phyloP scores from a whole-genome alignment of 2,329 filamentous ascomycete species.

The Penicillium sumatraense region DNA sequence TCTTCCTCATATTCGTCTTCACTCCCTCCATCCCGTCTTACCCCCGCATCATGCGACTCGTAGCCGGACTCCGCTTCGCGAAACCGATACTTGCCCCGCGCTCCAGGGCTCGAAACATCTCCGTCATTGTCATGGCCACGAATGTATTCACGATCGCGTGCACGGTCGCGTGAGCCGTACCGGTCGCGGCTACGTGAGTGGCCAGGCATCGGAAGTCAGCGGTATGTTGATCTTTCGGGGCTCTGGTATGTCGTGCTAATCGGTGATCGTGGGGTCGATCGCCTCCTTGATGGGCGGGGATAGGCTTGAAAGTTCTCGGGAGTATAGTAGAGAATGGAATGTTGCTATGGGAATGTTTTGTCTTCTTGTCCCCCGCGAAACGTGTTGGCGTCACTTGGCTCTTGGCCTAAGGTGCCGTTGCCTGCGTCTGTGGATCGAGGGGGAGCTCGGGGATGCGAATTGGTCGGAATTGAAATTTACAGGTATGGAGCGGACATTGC shows the following conservation, averaged over 20 bases:
- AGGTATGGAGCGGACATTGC: not conserved
- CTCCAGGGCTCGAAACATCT: constrained; percentile 18
- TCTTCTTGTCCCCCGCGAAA: constrained; percentile 9
- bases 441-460: not conserved
- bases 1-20: constrained; percentile 23
- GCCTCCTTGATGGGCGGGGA: not conserved
- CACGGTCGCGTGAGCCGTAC: constrained; percentile 29
- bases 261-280: not conserved
- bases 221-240: constrained; percentile 5
- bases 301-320: not conserved
- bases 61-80: constrained; percentile 22
- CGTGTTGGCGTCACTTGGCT: constrained; percentile 5
- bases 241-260: not conserved
- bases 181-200: constrained; percentile 41
- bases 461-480: not conserved
- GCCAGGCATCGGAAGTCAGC: constrained; percentile 34
- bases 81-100: constrained; percentile 26
- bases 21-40: constrained; percentile 24
- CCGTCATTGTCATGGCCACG: constrained; percentile 23
- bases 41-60: constrained; percentile 28
- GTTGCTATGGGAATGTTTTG: constrained; percentile 19
- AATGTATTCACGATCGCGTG: constrained; percentile 24
- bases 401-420: not conserved
- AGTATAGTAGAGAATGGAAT: not conserved
- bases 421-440: not conserved